phyloP scores from a whole-genome alignment of 2,329 filamentous ascomycete species.

The Colletotrichum trifolii region DNA sequence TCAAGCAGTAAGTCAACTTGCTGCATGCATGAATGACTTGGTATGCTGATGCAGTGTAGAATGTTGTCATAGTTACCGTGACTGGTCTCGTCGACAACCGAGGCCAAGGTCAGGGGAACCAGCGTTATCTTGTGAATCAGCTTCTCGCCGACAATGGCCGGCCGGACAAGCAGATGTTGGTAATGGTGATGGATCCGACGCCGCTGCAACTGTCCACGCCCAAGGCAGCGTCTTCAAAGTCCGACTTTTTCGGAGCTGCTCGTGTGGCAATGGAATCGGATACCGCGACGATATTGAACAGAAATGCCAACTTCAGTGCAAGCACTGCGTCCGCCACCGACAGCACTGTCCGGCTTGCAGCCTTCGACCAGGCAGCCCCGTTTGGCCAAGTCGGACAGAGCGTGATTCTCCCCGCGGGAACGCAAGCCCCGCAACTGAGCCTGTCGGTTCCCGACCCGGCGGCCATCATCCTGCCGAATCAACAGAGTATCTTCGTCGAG shows the following conservation, averaged over 20 bases:
- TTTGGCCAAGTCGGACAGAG: constrained; percentile 48
- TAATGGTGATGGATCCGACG: constrained; percentile 51
- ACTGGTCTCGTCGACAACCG: constrained; percentile 50
- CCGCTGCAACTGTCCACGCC: constrained; percentile 47
- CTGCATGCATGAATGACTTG: not conserved
- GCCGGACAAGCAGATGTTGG: constrained; percentile 46
- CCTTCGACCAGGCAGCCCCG: constrained; percentile 45
- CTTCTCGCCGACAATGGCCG: constrained; percentile 51
- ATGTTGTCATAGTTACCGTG: constrained; percentile 52
- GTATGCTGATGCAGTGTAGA: constrained; percentile 41
- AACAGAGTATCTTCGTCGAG: constrained; percentile 48
- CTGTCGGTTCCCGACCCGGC: constrained; percentile 51
- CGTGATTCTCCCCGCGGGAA: constrained; percentile 49
- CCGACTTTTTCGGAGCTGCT: constrained; percentile 37
- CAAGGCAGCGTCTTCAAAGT: constrained; percentile 39
- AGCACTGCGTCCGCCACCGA: constrained; percentile 28
- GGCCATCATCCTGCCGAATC: constrained; percentile 49
- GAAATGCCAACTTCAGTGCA: not conserved
- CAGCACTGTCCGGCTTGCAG: constrained; percentile 38
- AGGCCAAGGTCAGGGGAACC: constrained; percentile 43
- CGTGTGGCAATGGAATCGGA: constrained; percentile 5
- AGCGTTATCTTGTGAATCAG: constrained; percentile 53
- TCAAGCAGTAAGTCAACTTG: constrained; percentile 46
- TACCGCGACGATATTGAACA: not conserved
- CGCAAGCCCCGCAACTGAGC: constrained; percentile 44